Conservation (phyloP, 2,329 filamentous ascomycete species). For the Ophioceras dolichostomum region DNA sequence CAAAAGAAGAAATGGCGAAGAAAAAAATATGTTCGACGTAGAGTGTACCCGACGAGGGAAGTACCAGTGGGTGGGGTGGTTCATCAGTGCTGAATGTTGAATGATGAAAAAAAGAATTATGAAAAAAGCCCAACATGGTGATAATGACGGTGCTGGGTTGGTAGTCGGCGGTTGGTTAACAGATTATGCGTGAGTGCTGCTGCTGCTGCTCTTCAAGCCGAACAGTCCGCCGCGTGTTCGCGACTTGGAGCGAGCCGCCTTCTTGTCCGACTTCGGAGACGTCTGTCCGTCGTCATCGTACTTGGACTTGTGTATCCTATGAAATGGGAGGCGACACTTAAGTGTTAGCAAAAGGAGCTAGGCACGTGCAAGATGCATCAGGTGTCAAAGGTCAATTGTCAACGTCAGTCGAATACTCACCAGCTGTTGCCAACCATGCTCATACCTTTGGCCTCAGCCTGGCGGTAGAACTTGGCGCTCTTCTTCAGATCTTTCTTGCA, state of each 20-base stretch:
- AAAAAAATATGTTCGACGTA: too few relatives aligned
- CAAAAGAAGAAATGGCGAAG: too few relatives aligned
- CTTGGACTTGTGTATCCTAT: constrained; percentile 92
- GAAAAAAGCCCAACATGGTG: not conserved
- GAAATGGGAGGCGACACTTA: too few relatives aligned
- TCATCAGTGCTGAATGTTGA: too few relatives aligned
- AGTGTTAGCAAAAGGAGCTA: not conserved
- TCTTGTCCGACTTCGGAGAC: constrained; percentile 56
- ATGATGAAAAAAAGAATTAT: not conserved
- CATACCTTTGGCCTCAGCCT: constrained; percentile 86
- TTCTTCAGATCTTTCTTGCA: constrained; percentile 96
- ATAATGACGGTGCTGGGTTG: not conserved
- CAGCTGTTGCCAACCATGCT: constrained; percentile 98
- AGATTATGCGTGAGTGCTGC: too few relatives aligned
- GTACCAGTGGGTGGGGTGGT: too few relatives aligned
- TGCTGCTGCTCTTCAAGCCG: constrained; percentile 23
- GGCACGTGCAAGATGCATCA: too few relatives aligned
- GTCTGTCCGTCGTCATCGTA: constrained; percentile 57
- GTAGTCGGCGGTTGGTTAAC: too few relatives aligned
- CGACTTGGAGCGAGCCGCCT: constrained; percentile 63
- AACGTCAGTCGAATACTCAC: too few relatives aligned
- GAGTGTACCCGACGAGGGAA: too few relatives aligned
- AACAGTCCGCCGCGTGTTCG: constrained; percentile 59
- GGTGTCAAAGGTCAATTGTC: constrained; percentile 1
- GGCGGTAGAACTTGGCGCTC: constrained; percentile 79